Evolutionary conservation across 768 basidiomycete genomes (phyloP), one percentile per base, ranked within the genome.

Genomic region (Krasilnikovozyma curviuscula): DNA sequence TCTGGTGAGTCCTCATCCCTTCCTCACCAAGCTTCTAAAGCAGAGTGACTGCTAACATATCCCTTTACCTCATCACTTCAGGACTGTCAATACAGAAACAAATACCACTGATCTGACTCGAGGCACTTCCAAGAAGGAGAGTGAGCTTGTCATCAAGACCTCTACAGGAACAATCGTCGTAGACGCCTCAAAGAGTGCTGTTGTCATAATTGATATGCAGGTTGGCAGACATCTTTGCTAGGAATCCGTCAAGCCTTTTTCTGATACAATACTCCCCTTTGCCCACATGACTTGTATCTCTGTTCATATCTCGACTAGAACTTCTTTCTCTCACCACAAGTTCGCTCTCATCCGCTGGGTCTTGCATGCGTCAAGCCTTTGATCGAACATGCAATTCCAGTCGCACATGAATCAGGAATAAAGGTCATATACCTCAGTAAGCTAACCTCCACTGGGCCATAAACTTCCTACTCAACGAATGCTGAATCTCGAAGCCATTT

Each of bases 201-300:
- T 52, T 3, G 37, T 52, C 2, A 40, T 52, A 7, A 38, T 52
- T 13, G 50, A 52, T 18, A 47, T 47, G 44, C 44, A 46, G 45
- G 43, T 44, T 9, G 23, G 16, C 7, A 39, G n/a, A 23, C 37
- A 21, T 40, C 19, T 14, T 21, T 19, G 19, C 25, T 30, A 30
- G 18, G 10, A 5, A 24, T 23, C 16, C 25, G 14, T 7, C 14
- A 34, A 37, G 13, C 6, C 23, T n/a, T 25, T 7, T 16, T 27
- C 9, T 3, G 27, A 12, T 16, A 6, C 28, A 18, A 38, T 19
- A 7, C 8, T 19, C 18, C 25, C 2, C 41, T 37, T n/a, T 19
- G 5, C 25, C n/a, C n/a, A n/a, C n/a, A n/a, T n/a, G n/a, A n/a
- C n/a, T n/a, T n/a, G n/a, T n/a, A n/a, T n/a, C n/a, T n/a, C n/a